Base-by-base conservation (phyloP, 495 filamentous ascomycete genomes). In the Trichodelitschia bisporula region DNA sequence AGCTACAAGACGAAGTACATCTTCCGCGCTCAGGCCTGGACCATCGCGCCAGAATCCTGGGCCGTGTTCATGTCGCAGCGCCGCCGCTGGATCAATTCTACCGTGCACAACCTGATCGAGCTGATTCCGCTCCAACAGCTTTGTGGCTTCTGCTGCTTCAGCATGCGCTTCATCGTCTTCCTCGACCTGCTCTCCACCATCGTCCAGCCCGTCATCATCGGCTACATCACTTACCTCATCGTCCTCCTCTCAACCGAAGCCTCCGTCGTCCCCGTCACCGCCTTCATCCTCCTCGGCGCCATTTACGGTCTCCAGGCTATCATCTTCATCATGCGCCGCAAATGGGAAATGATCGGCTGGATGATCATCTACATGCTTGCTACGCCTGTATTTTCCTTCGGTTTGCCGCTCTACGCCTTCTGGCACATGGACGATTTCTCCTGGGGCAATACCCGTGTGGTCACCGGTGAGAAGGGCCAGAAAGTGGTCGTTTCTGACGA, bases 351-450 rank as follows among this genome's bases (percentile, higher is more conserved):
- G 78, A 72, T 99, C 37, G 86, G 83, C 11, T 99, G 86, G 86
- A 91, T 99, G 82, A 53, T 99, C 37, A 67, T 99, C 31, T 99
- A 99, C 52, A 59, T 99, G 28, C 41, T 86, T 15, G 89, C 86
- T 31, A 71, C 90, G 32, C 86, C 86, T 9, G 66, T 99, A 38
- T 95, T 90, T 63, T 68, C 77, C 18, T 75, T 90, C 37, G 82
- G 66, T 30, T 60, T 99, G 4, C 86, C 86, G 1, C 61, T 99
- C 4, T 99, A 95, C 52, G 62, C 83, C 26, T 99, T 99, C 67
- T 99, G 86, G 86, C 63, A 95, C 53, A 93, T 93, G 86, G 86
- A 99, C 49, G 86, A 99, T 58, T 99, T 99, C 66, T 73, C 69
- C 40, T 93, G 82, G 82, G 82, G 82, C 50, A 93, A 90, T 49